These are phyloP conservation scores for Verticillium longisporum DNA, from an alignment of 2,329 filamentous ascomycete species.

Conservation along the genomic window DNA sequence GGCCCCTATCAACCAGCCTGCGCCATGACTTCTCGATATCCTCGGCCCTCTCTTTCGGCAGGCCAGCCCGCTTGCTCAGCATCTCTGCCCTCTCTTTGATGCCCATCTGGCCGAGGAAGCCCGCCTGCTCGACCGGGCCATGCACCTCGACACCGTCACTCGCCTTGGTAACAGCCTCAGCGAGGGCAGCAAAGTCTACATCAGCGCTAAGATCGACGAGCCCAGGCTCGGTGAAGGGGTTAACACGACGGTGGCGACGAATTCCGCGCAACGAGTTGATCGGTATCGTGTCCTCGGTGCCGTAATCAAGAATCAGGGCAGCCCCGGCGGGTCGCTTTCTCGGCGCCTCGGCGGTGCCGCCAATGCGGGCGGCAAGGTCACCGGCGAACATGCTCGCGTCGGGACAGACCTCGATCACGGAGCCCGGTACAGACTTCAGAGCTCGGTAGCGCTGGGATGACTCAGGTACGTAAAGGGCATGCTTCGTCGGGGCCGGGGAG, in stretches of 20 bases:
- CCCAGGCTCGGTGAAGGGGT: conserved; percentile 73
- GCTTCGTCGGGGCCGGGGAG: conserved; percentile 68
- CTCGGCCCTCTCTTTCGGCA: conserved; percentile 39
- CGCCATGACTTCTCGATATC: conserved; percentile 70
- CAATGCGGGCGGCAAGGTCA: conserved; percentile 80
- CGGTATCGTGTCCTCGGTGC: conserved; percentile 69
- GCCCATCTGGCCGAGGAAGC: conserved; percentile 75
- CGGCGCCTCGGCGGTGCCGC: conserved; percentile 49
- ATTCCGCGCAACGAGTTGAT: conserved; percentile 89
- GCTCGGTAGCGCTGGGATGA: conserved; percentile 71
- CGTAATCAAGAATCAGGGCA: conserved; percentile 94
- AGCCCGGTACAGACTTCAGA: conserved; percentile 59
- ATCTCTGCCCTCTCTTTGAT: conserved; percentile 70
- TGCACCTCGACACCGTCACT: conserved; percentile 83
- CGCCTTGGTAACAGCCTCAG: conserved; percentile 70
- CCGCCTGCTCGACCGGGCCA: conserved; percentile 79
- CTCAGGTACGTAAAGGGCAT: conserved; percentile 79
- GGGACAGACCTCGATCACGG: conserved; percentile 84
- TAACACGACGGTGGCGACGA: conserved; percentile 66
- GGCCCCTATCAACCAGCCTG: conserved; percentile 75
- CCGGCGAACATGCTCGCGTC: conserved; percentile 74
- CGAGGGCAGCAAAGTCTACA: conserved; percentile 85
- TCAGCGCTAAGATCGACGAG: conserved; percentile 85
- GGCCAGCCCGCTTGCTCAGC: conserved; percentile 43
- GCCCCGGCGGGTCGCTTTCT: conserved; percentile 69